Percentiles rank a stretch among this genome's conserved stretches.
These are phyloP conservation scores for Aspergillus clavatus DNA, from an alignment of 2,329 filamentous ascomycete genomes.

Conservation along the genomic window DNA sequence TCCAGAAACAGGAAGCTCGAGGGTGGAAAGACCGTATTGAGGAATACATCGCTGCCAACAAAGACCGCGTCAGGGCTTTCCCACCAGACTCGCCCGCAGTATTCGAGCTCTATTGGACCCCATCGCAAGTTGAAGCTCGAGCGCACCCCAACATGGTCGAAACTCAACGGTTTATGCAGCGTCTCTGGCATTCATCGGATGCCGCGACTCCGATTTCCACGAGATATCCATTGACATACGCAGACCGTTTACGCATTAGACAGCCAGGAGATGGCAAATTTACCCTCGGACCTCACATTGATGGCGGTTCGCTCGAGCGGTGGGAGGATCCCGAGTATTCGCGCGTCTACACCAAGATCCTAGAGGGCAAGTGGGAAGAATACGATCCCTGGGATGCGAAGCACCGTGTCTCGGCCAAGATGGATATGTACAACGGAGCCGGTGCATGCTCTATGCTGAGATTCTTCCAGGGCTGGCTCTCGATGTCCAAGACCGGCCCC, in stretches of 20 bases:
- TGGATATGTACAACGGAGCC: slow-evolving; percentile 73
- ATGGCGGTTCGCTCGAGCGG: slow-evolving; percentile 69
- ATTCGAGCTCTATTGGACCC: slow-evolving; percentile 72
- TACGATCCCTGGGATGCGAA: slow-evolving; percentile 80
- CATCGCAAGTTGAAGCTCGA: slow-evolving; percentile 63
- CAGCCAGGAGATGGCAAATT: slow-evolving; percentile 67
- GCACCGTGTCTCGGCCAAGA: slow-evolving; percentile 61
- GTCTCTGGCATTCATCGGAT: slow-evolving; percentile 58
- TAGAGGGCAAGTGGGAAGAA: slow-evolving; percentile 69
- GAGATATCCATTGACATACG: slow-evolving; percentile 61
- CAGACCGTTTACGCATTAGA: slow-evolving; percentile 67
- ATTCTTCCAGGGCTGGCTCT: slow-evolving; percentile 85
- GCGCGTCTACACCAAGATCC: slow-evolving; percentile 67
- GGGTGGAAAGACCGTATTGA: slow-evolving; percentile 61
- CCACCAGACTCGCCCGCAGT: slow-evolving; percentile 64
- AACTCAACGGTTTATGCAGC: slow-evolving; percentile 59
- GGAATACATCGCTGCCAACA: slow-evolving; percentile 62
- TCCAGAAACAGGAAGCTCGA: slow-evolving; percentile 59
- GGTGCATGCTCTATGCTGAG: slow-evolving; percentile 81
- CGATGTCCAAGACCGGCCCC: slow-evolving; percentile 66
- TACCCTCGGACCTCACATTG: slow-evolving; percentile 67
- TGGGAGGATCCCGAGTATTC: slow-evolving; percentile 70
- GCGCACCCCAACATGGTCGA: slow-evolving; percentile 59
- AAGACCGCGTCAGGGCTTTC: slow-evolving; percentile 52
- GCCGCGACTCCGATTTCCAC: slow-evolving; percentile 46